Percentiles rank a stretch among this genome's conserved stretches.
Evolutionary conservation across 73 alveolate genomes (phyloP).

Genomic region (Breviolum minutum): DNA sequence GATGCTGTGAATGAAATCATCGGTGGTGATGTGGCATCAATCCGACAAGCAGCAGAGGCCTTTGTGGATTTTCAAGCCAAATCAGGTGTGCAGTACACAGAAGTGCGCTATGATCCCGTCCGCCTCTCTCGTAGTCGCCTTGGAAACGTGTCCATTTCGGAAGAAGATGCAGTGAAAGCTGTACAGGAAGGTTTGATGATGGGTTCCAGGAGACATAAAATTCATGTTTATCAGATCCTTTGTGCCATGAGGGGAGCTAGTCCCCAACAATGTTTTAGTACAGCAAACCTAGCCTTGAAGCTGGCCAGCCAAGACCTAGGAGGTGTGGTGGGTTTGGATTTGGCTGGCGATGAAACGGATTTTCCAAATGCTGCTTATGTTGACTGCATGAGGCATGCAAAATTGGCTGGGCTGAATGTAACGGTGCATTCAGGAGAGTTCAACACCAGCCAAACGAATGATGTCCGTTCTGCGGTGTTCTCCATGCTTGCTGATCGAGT

Average conservation of each 20-base stretch:
- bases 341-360: conserved; percentile 87
- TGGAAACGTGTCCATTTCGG: conserved; percentile 38
- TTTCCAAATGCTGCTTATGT: conserved; percentile 83
- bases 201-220: conserved; percentile 41
- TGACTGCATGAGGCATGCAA: conserved; percentile 64
- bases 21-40: conserved; percentile 38
- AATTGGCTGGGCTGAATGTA: conserved; percentile 16
- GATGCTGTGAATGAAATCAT: conserved; percentile 82
- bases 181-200: conserved; percentile 43
- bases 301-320: conserved; percentile 27
- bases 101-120: conserved; percentile 88
- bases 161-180: conserved; percentile 78
- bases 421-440: conserved; percentile 89
- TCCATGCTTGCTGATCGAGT: conserved; percentile 64
- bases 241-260: conserved; percentile 86
- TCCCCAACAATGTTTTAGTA: conserved; percentile 21
- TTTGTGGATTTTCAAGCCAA: conserved; percentile 51
- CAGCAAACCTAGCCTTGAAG: conserved; percentile 46
- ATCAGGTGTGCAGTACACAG: conserved; percentile 56
- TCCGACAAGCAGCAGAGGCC: conserved; percentile 62
- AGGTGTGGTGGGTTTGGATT: conserved; percentile 87
- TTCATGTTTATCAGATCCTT: conserved; percentile 42
- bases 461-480: conserved; percentile 54
- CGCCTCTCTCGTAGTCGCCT: conserved; percentile 60
- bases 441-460: conserved; percentile 33